phyloP scores from a whole-genome alignment of 2,329 filamentous ascomycete species.

The Colletotrichum lupini region DNA sequence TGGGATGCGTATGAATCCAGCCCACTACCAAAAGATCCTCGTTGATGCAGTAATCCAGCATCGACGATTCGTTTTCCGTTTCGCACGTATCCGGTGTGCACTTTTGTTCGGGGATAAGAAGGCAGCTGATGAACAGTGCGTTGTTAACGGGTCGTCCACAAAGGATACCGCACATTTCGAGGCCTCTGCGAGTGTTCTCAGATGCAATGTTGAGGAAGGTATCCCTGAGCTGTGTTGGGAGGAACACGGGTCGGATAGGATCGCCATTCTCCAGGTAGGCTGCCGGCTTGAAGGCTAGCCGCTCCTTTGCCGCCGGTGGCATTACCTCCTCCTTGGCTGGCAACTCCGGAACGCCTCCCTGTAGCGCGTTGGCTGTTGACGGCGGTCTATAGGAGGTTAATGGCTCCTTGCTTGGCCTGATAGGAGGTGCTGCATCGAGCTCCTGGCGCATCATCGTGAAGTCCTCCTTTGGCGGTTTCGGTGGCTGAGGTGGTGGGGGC shows the following conservation, averaged over 20 bases:
- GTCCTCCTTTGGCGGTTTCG: constrained; percentile 46
- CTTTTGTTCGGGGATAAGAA: constrained; percentile 91
- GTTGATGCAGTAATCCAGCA: constrained; percentile 90
- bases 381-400: constrained; percentile 15
- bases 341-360: constrained; percentile 41
- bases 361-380: not conserved
- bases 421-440: constrained; percentile 27
- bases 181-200: constrained; percentile 80
- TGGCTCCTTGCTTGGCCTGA: constrained; percentile 29
- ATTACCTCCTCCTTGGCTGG: constrained; percentile 49
- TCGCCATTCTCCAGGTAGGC: constrained; percentile 91
- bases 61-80: constrained; percentile 84
- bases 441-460: constrained; percentile 14
- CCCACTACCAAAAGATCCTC: constrained; percentile 88
- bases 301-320: constrained; percentile 58
- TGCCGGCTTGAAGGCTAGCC: constrained; percentile 83
- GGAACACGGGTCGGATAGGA: constrained; percentile 87
- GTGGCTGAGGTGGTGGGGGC: constrained; percentile 44
- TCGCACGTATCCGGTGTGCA: constrained; percentile 95
- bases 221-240: constrained; percentile 79
- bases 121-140: constrained; percentile 87
- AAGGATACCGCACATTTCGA: constrained; percentile 96
- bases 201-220: constrained; percentile 80
- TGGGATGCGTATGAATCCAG: constrained; percentile 98
- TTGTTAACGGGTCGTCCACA: constrained; percentile 93